Conservation (phyloP, 495 filamentous ascomycete genomes). For the Bathelium albidoporum region DNA sequence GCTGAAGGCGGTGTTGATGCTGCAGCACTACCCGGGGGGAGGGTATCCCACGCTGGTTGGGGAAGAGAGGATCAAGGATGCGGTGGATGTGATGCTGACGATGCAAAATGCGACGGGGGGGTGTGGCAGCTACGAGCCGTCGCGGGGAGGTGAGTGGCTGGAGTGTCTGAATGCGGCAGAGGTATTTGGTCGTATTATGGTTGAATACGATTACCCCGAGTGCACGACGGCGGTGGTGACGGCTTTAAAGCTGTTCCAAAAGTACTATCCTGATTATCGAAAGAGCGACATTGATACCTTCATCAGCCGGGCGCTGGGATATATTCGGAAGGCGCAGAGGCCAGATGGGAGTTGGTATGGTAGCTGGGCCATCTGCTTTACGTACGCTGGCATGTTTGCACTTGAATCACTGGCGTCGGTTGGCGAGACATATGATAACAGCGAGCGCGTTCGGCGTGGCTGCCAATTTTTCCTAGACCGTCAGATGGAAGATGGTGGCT, state of each 20-base stretch:
- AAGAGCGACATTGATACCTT: constrained; percentile 61
- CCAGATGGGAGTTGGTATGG: constrained; percentile 90
- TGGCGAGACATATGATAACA: constrained; percentile 72
- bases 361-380: constrained; percentile 95
- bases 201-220: constrained; percentile 95
- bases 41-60: constrained; percentile 63
- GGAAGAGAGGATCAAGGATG: constrained; percentile 65
- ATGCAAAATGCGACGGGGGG: constrained; percentile 87
- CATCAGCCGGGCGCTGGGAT: constrained; percentile 58
- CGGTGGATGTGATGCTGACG: constrained; percentile 79
- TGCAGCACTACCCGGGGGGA: constrained; percentile 60
- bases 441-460: constrained; percentile 54
- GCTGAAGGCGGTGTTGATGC: constrained; percentile 72
- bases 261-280: constrained; percentile 72
- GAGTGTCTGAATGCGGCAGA: constrained; percentile 91
- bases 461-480: constrained; percentile 78
- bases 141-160: constrained; percentile 62
- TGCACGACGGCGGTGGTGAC: constrained; percentile 96
- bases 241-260: constrained; percentile 68
- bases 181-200: constrained; percentile 95
- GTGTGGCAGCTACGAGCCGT: constrained; percentile 82
- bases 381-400: constrained; percentile 92
- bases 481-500: constrained; percentile 82
- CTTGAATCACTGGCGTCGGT: constrained; percentile 72
- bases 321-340: constrained; percentile 72